Percentiles rank a stretch among this genome's conserved stretches.
Evolutionary conservation across 1,284 basidiomycete species (phyloP).

Genomic region (Pholiota adiposa): DNA sequence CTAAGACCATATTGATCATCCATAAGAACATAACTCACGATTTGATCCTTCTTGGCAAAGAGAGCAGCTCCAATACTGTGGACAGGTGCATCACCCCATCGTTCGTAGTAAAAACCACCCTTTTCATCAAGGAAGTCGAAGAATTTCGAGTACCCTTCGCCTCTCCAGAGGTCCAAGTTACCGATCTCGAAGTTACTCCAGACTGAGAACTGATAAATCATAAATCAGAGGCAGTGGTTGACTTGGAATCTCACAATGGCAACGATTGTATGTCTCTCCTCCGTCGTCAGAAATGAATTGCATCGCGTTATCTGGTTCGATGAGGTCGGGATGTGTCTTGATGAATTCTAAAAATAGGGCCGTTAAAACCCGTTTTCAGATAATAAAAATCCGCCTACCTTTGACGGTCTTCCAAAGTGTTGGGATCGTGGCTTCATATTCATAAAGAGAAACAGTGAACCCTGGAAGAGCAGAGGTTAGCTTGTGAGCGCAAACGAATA

Average conservation of each 20-base stretch:
- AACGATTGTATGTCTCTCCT: slow-evolving; percentile 82
- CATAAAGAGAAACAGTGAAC: slow-evolving; percentile 85
- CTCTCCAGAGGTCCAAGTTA: slow-evolving; percentile 82
- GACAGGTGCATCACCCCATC: slow-evolving; percentile 93
- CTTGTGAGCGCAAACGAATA: not conserved
- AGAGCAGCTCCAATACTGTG: slow-evolving; percentile 87
- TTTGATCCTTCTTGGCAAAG: slow-evolving; percentile 80
- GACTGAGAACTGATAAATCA: slow-evolving; percentile 46
- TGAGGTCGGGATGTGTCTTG: slow-evolving; percentile 65
- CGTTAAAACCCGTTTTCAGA: slow-evolving; percentile 5
- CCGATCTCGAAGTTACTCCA: slow-evolving; percentile 95
- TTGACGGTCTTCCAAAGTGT: slow-evolving; percentile 83
- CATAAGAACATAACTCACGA: slow-evolving; percentile 45
- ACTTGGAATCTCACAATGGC: slow-evolving; percentile 75
- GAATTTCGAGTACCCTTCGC: slow-evolving; percentile 82
- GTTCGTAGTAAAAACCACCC: slow-evolving; percentile 95
- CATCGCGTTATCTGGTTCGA: slow-evolving; percentile 79
- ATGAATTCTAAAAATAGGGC: slow-evolving; percentile 66
- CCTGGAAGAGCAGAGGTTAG: slow-evolving; percentile 46
- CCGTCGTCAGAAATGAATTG: slow-evolving; percentile 83
- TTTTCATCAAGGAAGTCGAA: slow-evolving; percentile 84
- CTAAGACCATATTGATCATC: slow-evolving; percentile 1
- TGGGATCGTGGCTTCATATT: slow-evolving; percentile 86
- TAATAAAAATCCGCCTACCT: slow-evolving; percentile 41
- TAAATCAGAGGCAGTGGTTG: not conserved